Conservation (phyloP, 768 basidiomycete species). For the Phylloporus arenicola region DNA sequence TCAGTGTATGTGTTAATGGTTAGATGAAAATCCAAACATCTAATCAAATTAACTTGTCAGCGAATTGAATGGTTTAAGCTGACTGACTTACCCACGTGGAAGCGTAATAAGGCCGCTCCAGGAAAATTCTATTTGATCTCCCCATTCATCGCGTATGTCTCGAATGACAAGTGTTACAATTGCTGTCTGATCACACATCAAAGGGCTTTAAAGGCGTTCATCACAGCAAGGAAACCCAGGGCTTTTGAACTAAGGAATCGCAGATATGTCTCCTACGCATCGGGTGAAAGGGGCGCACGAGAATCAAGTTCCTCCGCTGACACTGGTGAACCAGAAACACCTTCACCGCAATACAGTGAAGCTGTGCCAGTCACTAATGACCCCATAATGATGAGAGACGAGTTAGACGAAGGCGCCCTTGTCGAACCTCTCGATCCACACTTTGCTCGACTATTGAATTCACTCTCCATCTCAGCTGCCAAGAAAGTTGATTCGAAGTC, state of each 20-base stretch:
- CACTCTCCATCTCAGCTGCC: constrained; percentile 52
- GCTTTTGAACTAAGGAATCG: constrained; percentile 32
- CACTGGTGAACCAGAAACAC: constrained; percentile 56
- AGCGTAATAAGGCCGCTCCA: constrained; percentile 56
- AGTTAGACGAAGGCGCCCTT: constrained; percentile 30
- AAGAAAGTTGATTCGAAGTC: constrained; percentile 23
- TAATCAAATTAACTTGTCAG: constrained; percentile 37
- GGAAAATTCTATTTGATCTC: constrained; percentile 94
- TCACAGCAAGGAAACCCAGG: constrained; percentile 58
- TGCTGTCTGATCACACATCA: constrained; percentile 1
- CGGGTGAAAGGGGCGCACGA: constrained; percentile 37
- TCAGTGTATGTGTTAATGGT: constrained; percentile 61
- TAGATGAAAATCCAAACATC: constrained; percentile 2
- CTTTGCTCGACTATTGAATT: constrained; percentile 61
- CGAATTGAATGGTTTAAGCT: constrained; percentile 96
- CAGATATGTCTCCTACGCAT: constrained; percentile 25
- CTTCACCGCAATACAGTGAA: constrained; percentile 54
- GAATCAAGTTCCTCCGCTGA: constrained; percentile 66
- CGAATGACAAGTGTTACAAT: background rate
- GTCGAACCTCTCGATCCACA: constrained; percentile 55
- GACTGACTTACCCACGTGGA: constrained; percentile 90
- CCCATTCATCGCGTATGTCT: constrained; percentile 79
- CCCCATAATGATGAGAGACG: constrained; percentile 20
- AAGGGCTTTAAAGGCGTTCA: constrained; percentile 53
- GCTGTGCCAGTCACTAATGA: constrained; percentile 25